Base-by-base conservation (phyloP, 225 moss, liverwort and hornwort genomes). In the Straminergon stramineum region DNA sequence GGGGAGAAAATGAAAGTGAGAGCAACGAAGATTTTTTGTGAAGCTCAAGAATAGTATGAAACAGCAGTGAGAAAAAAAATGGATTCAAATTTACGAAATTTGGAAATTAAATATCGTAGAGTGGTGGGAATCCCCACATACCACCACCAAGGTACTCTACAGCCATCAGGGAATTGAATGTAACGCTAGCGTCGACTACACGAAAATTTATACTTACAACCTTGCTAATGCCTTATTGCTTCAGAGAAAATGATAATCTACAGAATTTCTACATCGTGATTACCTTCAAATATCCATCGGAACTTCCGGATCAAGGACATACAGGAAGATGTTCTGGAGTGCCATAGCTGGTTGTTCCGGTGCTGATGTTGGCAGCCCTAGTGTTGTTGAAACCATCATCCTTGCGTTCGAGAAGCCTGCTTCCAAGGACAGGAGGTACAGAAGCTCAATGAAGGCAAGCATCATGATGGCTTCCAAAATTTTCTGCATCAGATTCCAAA, bases 361-460 rank as follows among this genome's bases (percentile, higher is more conserved):
- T 26, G 16, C 85, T 89, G 37, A 58, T 68, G 88, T 75, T 84
- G 53, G 69, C 91, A 68, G 91, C 63, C 84, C 82, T 90, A 41
- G 78, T 88, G 35, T 86, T 74, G 88, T 48, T 81, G 62, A 69
- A 88, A 9, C 80, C 91, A 58, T 89, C 88, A 26, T 92, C 75
- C 61, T 37, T 86, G 68, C 88, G 80, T 80, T 88, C 88, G 41
- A 92, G 87, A 90, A 88, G 43, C 76, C 86, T 45, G 41, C 86
- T 57, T 86, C 79, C 26, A 90, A 80, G 27, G 85, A 87, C 71
- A 90, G 76, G 14, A 90, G 81, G 67, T 92, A 87, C 65, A 92
- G 82, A 37, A 89, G 90, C 90, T 91, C 82, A 37, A 91, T 85
- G 85, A 92, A 86, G 56, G 90, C 91, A 61, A 94, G 62, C 77